Conservation (phyloP, 768 basidiomycete genomes). For the Obba rivulosa region DNA sequence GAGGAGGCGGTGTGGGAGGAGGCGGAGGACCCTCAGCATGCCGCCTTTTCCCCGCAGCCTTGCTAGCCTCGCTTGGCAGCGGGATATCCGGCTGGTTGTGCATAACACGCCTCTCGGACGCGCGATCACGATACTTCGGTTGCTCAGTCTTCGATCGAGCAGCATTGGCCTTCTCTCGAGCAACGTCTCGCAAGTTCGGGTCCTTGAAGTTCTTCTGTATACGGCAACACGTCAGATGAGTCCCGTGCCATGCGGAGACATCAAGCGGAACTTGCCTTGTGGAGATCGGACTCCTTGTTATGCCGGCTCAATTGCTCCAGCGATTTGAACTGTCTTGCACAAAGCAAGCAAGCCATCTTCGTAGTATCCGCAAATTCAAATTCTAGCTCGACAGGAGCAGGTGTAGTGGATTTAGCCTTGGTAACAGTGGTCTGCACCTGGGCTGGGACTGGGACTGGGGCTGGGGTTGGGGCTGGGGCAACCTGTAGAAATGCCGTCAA, state of each 20-base stretch:
- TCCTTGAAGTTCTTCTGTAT: conserved; percentile 84
- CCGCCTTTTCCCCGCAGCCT: conserved; percentile 35
- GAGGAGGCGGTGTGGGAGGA: conserved; percentile 57
- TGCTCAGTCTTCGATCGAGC: conserved; percentile 37
- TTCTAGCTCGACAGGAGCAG: conserved; percentile 48
- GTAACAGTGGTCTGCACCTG: neutral
- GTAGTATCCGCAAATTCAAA: conserved; percentile 80
- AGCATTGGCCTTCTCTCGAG: conserved; percentile 57
- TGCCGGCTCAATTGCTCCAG: conserved; percentile 84
- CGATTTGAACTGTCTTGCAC: conserved; percentile 89
- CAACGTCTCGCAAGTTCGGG: conserved; percentile 61
- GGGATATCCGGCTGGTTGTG: conserved; percentile 92
- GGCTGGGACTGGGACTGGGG: conserved; percentile 9
- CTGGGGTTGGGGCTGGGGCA: conserved; percentile 11
- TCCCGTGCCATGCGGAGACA: neutral
- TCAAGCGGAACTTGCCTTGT: conserved; percentile 67
- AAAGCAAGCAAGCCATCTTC: conserved; percentile 81
- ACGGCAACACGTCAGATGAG: neutral
- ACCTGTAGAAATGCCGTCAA: neutral
- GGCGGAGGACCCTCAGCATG: conserved; percentile 59
- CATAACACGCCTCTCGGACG: conserved; percentile 82
- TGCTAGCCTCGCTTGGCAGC: conserved; percentile 28
- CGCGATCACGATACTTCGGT: conserved; percentile 93
- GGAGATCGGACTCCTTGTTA: conserved; percentile 89
- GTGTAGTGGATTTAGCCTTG: conserved; percentile 27